Evolutionary conservation across 1,284 basidiomycete genomes (phyloP), one percentile per base, ranked within the genome.

Genomic region (Abortiporus biennis): DNA sequence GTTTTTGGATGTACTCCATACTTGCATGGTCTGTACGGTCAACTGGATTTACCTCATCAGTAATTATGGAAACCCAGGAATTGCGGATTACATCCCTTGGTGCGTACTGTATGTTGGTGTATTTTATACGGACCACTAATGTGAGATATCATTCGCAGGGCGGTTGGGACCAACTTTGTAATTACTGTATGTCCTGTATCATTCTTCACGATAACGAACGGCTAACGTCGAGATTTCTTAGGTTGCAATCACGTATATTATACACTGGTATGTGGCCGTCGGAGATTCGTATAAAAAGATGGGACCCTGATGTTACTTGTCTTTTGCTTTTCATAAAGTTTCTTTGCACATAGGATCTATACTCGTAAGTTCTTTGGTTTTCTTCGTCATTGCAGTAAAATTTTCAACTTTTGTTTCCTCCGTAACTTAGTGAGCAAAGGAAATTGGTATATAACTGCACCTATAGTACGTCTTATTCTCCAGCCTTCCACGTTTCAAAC

Each of bases 41-140:
- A 38, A 12, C 17, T 38, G 37, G 37, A 27, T 12, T 16, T 38
- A 38, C 17, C 37, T 38, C 12, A 38, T 38, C 20, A 24, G 17
- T 6, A 24, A 38, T 19, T 38, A 25, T 16, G 37, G 37, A 9
- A 29, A 38, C 22, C 22, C 21, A 6, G 5, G 5, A 6, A 29
- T 38, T 29, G 11, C 37, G 17, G 37, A 38, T 16, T 16, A 24
- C 12, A 29, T 38, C 16, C 21, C 37, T 6, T 38, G 37, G 37
- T 38, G 37, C 6, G 37, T 38, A 17, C 22, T 12, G 8, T 11
- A 6, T 21, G 12, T n/a, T 6, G 13, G 15, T 20, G 31, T 29
- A 8, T 29, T 29, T 29, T 29, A 20, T 21, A 9, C 23, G 13
- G 15, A 8, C 36, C 15, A 15, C 32, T 9, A 37, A 17, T 12